Evolutionary conservation across 2,329 filamentous ascomycete species (phyloP).

Genomic region (Sporothrix inflata): DNA sequence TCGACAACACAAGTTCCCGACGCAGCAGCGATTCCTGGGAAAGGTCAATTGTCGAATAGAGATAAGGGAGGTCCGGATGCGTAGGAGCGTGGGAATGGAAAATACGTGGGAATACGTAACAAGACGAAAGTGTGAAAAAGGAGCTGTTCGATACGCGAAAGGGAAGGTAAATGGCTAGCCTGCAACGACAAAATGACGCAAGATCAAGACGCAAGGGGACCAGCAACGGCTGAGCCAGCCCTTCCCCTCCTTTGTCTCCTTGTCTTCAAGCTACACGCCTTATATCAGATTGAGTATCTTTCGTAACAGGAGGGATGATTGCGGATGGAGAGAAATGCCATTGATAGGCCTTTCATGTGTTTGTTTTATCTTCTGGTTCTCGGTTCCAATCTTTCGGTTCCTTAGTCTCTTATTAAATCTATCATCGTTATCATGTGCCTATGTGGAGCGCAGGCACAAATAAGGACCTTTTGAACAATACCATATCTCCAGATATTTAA

Average conservation of each 20-base stretch:
- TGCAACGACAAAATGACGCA: background rate
- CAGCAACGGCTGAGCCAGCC: background rate
- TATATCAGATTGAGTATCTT: background rate
- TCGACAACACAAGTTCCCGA: background rate
- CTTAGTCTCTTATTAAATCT: background rate
- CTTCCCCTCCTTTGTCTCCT: background rate
- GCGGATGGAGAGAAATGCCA: background rate
- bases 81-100: background rate
- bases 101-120: background rate
- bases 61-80: background rate
- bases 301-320: background rate
- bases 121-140: background rate
- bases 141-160: background rate
- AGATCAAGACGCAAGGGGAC: conserved; percentile 13
- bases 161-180: background rate
- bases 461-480: background rate
- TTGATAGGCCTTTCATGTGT: background rate
- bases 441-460: background rate
- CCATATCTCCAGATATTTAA: background rate
- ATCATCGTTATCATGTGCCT: background rate
- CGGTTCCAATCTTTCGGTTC: background rate
- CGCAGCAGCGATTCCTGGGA: background rate
- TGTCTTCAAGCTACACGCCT: background rate
- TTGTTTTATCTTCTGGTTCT: background rate
- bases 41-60: background rate